phyloP scores from a whole-genome alignment of 2,329 filamentous ascomycete species.

The Cephalotrichum gorgonifer region DNA sequence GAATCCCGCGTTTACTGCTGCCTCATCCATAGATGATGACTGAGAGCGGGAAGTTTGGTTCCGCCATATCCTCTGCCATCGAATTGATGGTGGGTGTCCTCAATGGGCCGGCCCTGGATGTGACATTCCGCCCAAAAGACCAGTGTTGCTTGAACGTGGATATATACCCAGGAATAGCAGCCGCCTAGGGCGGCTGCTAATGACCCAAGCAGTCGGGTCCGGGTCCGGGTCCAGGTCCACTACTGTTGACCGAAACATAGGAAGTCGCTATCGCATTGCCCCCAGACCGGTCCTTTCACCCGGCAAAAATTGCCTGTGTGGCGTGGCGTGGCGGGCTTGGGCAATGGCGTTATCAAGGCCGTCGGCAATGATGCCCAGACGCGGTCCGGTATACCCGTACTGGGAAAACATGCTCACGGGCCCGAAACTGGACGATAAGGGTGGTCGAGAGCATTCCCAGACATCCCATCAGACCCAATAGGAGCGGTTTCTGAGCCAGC shows the following conservation, averaged over 20 bases:
- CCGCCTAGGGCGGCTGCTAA: slow-evolving; percentile 1
- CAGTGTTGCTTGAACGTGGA: neutral
- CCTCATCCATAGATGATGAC: no score
- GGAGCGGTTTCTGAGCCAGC: no score
- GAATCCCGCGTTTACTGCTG: no score
- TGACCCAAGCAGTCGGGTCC: slow-evolving; percentile 4
- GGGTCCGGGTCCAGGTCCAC: no score
- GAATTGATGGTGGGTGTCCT: neutral
- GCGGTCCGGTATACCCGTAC: neutral
- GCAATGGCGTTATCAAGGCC: neutral
- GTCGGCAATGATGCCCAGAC: neutral
- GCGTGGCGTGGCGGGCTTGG: no score
- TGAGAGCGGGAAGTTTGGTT: no score
- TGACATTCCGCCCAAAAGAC: neutral
- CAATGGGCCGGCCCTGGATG: neutral
- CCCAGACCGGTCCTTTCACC: neutral
- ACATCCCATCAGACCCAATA: no score
- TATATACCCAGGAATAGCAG: neutral
- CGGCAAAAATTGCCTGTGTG: neutral
- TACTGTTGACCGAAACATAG: neutral
- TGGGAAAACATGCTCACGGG: neutral
- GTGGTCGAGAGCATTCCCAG: no score
- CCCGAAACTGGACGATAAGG: neutral
- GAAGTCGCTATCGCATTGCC: no score
- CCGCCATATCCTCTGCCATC: no score